Evolutionary conservation across 306 rosid genomes (phyloP).

Genomic region (Neltuma alba): DNA sequence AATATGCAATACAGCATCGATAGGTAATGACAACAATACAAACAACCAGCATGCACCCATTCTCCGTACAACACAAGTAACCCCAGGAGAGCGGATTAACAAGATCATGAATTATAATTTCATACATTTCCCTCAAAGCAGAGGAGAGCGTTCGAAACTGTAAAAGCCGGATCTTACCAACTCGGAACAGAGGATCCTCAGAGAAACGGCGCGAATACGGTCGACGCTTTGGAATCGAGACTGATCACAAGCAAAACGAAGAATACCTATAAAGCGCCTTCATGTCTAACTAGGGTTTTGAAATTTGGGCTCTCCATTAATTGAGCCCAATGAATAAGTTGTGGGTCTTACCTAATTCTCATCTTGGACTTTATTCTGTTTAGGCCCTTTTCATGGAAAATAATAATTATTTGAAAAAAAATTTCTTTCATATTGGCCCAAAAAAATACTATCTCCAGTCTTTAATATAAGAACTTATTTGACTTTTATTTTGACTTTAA

Average conservation of each 20-base stretch:
- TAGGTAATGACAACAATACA: not conserved
- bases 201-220: not conserved
- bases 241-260: not conserved
- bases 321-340: not conserved
- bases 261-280: not conserved
- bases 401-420: not conserved
- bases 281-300: not conserved
- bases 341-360: not conserved
- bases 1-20: not conserved
- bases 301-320: not conserved
- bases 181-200: not conserved
- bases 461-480: no score
- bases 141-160: not conserved
- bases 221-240: not conserved
- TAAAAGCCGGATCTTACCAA: slow-evolving; percentile 5
- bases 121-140: not conserved
- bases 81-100: not conserved
- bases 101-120: not conserved
- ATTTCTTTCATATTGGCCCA: not conserved
- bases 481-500: no score
- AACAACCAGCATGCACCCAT: not conserved
- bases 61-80: not conserved
- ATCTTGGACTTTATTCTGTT: not conserved
- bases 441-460: no score
- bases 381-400: not conserved